phyloP scores from a whole-genome alignment of 2,329 filamentous ascomycete species.

The Pyrenophora teres region DNA sequence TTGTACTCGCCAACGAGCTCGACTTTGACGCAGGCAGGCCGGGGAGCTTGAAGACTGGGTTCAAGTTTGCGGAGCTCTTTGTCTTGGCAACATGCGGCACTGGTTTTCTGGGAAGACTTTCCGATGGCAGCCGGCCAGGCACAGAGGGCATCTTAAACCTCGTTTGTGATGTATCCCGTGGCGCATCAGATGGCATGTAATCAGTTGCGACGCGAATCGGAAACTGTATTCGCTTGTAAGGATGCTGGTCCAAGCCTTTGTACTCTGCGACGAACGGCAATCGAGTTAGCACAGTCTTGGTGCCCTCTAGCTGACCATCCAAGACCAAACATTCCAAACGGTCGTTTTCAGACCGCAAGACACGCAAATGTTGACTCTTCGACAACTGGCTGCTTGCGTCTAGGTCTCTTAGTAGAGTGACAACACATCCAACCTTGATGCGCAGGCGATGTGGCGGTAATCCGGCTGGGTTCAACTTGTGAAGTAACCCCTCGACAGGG shows the following conservation, averaged over 20 bases:
- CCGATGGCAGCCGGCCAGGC: slow-evolving; percentile 10
- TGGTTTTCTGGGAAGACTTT: slow-evolving; percentile 14
- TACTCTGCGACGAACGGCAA: slow-evolving; percentile 36
- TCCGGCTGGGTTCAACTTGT: slow-evolving; percentile 40
- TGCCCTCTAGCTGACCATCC: slow-evolving; percentile 42
- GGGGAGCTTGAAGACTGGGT: slow-evolving; percentile 34
- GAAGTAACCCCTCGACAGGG: slow-evolving; percentile 31
- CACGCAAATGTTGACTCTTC: slow-evolving; percentile 40
- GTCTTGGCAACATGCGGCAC: neutral
- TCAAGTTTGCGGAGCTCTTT: slow-evolving; percentile 10
- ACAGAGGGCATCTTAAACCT: slow-evolving; percentile 31
- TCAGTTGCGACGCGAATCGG: slow-evolving; percentile 38
- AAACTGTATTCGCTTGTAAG: slow-evolving; percentile 40
- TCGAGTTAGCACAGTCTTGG: slow-evolving; percentile 37
- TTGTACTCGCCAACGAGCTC: neutral
- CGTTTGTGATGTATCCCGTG: slow-evolving; percentile 15
- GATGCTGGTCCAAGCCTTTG: slow-evolving; percentile 31
- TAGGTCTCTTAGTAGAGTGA: slow-evolving; percentile 34
- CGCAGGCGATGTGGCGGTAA: slow-evolving; percentile 43
- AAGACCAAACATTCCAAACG: slow-evolving; percentile 41
- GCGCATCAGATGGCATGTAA: slow-evolving; percentile 1
- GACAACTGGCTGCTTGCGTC: slow-evolving; percentile 37
- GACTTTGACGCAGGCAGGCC: slow-evolving; percentile 31
- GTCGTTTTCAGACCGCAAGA: slow-evolving; percentile 35
- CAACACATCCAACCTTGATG: slow-evolving; percentile 41